These are phyloP conservation scores for Fusarium sp. DNA, from an alignment of 2,329 filamentous ascomycete genomes.

Conservation along the genomic window DNA sequence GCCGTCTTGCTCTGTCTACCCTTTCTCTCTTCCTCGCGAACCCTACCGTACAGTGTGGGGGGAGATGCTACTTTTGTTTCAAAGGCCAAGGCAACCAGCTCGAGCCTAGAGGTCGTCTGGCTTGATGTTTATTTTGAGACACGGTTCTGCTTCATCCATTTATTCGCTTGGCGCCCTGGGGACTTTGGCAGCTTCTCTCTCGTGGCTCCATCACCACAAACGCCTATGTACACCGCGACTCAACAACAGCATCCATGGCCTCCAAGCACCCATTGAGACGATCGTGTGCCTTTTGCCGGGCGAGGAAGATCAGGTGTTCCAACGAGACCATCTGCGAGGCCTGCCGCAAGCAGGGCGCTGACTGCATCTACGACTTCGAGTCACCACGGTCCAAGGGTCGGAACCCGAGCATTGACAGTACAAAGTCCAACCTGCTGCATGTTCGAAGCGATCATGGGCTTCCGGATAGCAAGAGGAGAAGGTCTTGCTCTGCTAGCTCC, in stretches of 20 bases:
- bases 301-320: slow-evolving; percentile 54
- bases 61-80: slow-evolving; percentile 29
- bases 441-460: slow-evolving; percentile 24
- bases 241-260: slow-evolving; percentile 39
- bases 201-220: background rate
- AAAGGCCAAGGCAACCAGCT: slow-evolving; percentile 28
- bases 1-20: background rate
- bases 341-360: slow-evolving; percentile 50
- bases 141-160: slow-evolving; percentile 1
- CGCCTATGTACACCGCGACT: slow-evolving; percentile 14
- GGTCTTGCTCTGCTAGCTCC: slow-evolving; percentile 44
- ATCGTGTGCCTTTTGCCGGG: slow-evolving; percentile 53
- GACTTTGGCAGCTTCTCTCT: slow-evolving; percentile 3
- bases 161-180: background rate
- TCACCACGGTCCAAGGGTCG: slow-evolving; percentile 46
- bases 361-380: slow-evolving; percentile 55
- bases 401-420: slow-evolving; percentile 44
- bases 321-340: slow-evolving; percentile 54
- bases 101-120: slow-evolving; percentile 19
- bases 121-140: slow-evolving; percentile 11
- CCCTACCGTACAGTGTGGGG: slow-evolving; percentile 39
- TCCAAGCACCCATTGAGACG: slow-evolving; percentile 50
- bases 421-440: slow-evolving; percentile 27
- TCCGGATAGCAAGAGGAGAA: slow-evolving; percentile 36
- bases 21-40: background rate